phyloP scores from a whole-genome alignment of 805 yeast genomes.

The Spathaspora hagerdaliae region DNA sequence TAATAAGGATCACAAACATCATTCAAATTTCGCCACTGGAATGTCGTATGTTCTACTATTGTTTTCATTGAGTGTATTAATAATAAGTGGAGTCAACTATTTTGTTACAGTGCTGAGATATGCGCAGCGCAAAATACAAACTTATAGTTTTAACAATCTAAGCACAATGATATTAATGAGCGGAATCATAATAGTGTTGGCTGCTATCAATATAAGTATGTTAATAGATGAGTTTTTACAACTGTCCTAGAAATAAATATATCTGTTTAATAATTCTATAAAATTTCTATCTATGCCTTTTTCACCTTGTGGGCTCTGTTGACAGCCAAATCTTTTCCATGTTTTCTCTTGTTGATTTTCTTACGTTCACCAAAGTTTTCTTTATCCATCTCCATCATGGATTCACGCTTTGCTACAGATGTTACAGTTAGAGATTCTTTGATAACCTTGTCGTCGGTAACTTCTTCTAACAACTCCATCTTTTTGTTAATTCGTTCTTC shows the following conservation, averaged over 20 bases:
- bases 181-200: constrained; percentile 29
- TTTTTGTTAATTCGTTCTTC: constrained; percentile 80
- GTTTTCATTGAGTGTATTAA: constrained; percentile 34
- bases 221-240: constrained; percentile 15
- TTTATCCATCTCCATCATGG: constrained; percentile 88
- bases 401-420: constrained; percentile 83
- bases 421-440: constrained; percentile 65
- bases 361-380: constrained; percentile 81
- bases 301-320: constrained; percentile 8
- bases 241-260: constrained; percentile 3
- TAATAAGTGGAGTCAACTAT: constrained; percentile 40
- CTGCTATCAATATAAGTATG: constrained; percentile 31
- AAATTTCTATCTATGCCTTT: neutral
- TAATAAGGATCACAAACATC: neutral
- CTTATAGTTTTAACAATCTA: constrained; percentile 28
- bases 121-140: constrained; percentile 37
- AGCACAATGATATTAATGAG: constrained; percentile 30
- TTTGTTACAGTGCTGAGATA: constrained; percentile 42
- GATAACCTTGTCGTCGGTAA: constrained; percentile 75
- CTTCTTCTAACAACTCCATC: constrained; percentile 68
- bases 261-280: neutral
- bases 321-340: constrained; percentile 7
- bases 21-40: constrained; percentile 19
- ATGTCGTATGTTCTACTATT: constrained; percentile 35
- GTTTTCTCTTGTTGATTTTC: constrained; percentile 46